phyloP scores from a whole-genome alignment of 1,139 yeast species.

The Suhomyces atakaporum region DNA sequence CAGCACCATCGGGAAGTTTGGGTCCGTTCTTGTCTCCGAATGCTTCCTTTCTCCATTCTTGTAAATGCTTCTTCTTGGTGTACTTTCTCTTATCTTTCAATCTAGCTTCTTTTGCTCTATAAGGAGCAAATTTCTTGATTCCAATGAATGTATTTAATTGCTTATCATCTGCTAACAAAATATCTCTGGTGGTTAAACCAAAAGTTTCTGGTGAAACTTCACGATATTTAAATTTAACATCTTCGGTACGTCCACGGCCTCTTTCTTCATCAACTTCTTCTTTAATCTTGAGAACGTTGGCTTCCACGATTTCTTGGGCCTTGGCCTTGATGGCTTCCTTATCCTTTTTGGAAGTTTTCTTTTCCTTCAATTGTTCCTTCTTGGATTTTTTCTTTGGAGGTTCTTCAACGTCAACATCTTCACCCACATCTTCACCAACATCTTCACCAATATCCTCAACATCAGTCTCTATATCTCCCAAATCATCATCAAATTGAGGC shows the following conservation, averaged over 20 bases:
- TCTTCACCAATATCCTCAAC: conserved; percentile 24
- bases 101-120: conserved; percentile 72
- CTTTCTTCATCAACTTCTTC: conserved; percentile 70
- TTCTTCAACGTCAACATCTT: conserved; percentile 40
- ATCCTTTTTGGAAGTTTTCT: conserved; percentile 62
- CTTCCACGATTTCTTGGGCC: conserved; percentile 71
- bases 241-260: conserved; percentile 50
- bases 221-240: conserved; percentile 73
- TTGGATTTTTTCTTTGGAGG: conserved; percentile 44
- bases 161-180: conserved; percentile 84
- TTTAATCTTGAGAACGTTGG: conserved; percentile 43
- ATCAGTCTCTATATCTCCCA: conserved; percentile 29
- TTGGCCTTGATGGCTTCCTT: conserved; percentile 60
- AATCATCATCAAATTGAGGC: conserved; percentile 38
- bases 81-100: conserved; percentile 81
- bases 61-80: conserved; percentile 76
- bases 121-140: conserved; percentile 90
- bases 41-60: conserved; percentile 88
- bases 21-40: conserved; percentile 71
- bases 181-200: conserved; percentile 85
- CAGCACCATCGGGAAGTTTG: conserved; percentile 28
- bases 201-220: conserved; percentile 94
- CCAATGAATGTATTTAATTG: conserved; percentile 84
- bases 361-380: conserved; percentile 53
- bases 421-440: conserved; percentile 22